Percentiles rank a stretch among this genome's conserved stretches.
Conservation (phyloP, 768 basidiomycete species). For the Collybia nuda region DNA sequence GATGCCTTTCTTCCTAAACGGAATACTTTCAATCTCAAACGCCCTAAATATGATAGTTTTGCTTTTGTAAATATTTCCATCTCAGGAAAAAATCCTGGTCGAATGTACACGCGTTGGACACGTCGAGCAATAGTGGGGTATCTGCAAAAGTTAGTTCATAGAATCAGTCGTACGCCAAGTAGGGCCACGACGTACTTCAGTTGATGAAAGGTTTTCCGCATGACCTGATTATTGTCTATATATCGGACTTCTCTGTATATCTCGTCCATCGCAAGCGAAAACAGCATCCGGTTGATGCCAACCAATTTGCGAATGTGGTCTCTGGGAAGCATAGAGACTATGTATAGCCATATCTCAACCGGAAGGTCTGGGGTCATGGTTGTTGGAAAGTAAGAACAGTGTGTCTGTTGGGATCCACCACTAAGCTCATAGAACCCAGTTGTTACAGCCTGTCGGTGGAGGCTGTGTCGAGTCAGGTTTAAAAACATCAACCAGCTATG, state of each 20-base stretch:
- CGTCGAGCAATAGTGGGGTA: constrained; percentile 15
- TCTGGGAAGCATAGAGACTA: not conserved
- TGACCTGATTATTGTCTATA: constrained; percentile 17
- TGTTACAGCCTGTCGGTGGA: no score
- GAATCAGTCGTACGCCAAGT: not conserved
- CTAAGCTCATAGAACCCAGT: no score
- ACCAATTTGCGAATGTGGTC: constrained; percentile 20
- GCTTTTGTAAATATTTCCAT: constrained; percentile 6
- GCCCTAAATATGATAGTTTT: not conserved
- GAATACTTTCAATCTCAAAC: constrained; percentile 3
- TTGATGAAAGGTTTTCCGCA: constrained; percentile 19
- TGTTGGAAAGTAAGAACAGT: no score
- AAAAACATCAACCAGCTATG: no score
- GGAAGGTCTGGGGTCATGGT: not conserved
- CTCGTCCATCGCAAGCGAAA: constrained; percentile 27
- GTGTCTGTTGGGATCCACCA: no score
- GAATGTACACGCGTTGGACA: constrained; percentile 22
- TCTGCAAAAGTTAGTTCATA: no score
- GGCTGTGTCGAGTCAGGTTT: no score
- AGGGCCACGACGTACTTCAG: constrained; percentile 2
- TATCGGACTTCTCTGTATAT: constrained; percentile 27
- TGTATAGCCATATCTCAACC: not conserved
- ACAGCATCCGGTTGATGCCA: constrained; percentile 25
- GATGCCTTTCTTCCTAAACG: not conserved
- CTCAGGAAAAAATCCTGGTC: constrained; percentile 24